These are phyloP conservation scores for Penicillium paneum DNA, from an alignment of 2,329 filamentous ascomycete genomes.

Conservation along the genomic window DNA sequence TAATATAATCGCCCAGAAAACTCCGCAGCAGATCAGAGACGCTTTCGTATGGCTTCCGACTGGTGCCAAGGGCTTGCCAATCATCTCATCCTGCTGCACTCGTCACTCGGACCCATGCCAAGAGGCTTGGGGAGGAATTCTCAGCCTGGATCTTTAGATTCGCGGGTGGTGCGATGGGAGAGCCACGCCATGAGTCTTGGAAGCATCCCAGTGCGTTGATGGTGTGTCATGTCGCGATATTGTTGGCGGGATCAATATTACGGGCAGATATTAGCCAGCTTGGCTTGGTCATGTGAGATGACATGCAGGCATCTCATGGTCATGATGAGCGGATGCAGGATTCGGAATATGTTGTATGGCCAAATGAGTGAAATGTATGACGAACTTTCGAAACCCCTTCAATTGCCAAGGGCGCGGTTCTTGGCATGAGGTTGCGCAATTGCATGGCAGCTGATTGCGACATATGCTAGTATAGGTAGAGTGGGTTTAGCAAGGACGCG, in stretches of 20 bases:
- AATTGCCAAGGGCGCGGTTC: neutral
- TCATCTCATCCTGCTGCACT: neutral
- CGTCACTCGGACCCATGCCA: constrained; percentile 3
- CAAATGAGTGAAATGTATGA: neutral
- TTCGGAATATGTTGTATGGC: neutral
- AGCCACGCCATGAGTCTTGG: constrained; percentile 9
- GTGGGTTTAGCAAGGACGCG: neutral
- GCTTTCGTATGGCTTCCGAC: neutral
- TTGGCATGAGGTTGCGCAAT: neutral
- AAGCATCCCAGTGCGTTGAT: neutral
- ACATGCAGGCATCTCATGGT: neutral
- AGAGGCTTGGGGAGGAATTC: neutral
- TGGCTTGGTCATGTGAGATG: neutral
- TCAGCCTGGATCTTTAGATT: neutral
- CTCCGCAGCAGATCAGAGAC: neutral
- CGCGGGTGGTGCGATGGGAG: neutral
- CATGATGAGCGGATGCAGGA: neutral
- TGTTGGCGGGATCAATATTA: neutral
- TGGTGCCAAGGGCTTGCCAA: constrained; percentile 3
- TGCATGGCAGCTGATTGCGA: neutral
- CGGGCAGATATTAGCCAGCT: neutral
- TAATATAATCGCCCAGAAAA: neutral
- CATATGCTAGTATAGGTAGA: neutral
- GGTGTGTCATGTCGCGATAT: neutral
- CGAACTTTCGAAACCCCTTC: neutral